These are phyloP conservation scores for Ophiostoma populinum DNA, from an alignment of 2,329 filamentous ascomycete genomes.

Conservation along the genomic window DNA sequence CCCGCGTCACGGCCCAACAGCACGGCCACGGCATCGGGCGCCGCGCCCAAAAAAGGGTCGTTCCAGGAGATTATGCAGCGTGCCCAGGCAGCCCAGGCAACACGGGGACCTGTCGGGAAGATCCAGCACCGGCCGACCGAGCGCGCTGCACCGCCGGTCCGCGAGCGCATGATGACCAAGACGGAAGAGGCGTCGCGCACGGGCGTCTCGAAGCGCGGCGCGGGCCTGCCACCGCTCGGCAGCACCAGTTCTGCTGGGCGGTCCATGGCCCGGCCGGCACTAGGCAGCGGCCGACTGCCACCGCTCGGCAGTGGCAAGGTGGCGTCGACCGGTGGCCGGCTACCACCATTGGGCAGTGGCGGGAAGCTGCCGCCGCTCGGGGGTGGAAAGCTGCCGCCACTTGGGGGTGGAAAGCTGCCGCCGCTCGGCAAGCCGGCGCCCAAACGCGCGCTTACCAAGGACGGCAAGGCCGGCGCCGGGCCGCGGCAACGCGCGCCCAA, in stretches of 20 bases:
- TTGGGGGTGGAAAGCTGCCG: no score
- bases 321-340: no score
- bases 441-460: no score
- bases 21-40: conserved; percentile 15
- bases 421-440: no score
- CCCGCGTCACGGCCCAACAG: neutral
- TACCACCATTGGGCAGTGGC: no score
- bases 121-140: conserved; percentile 62
- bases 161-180: conserved; percentile 19
- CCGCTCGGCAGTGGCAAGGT: neutral
- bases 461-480: neutral
- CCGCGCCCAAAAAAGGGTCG: conserved; percentile 51
- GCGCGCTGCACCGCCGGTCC: conserved; percentile 39
- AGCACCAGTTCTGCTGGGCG: neutral
- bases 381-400: no score
- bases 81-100: conserved; percentile 46
- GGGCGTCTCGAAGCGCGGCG: neutral
- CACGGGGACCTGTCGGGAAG: conserved; percentile 45
- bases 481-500: conserved; percentile 12
- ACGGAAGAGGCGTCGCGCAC: conserved; percentile 3
- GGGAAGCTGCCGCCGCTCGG: no score
- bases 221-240: conserved; percentile 3
- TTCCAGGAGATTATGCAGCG: conserved; percentile 60
- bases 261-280: neutral
- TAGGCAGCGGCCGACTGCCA: neutral